Base-by-base conservation (phyloP, 345 rosid species). In the Isatis tinctoria region DNA sequence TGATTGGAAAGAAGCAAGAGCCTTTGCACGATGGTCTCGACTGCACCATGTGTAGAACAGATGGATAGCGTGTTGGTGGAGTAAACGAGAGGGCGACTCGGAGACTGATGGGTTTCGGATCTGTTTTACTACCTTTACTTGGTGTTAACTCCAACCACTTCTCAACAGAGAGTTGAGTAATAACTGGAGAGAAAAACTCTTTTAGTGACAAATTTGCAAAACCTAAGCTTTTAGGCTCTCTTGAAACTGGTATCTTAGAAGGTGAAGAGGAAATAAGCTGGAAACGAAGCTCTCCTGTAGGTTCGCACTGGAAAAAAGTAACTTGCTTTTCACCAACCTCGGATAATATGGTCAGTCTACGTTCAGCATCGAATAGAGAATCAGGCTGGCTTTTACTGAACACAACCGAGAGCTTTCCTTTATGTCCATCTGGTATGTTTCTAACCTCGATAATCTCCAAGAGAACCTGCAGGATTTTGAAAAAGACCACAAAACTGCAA, bases 271-370 rank as follows among this genome's bases (percentile, higher is more conserved):
- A 85, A 30, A 82, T 58, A 35, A 95, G 94, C 73, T 92, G 90
- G 75, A 92, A 87, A 54, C 80, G 75, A 65, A 95, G 82, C 76
- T 95, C 87, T 57, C 99, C 99, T 14, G 73, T 79, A 5, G 96
- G 85, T 73, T 95, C 97, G 84, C 99, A 92, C 16, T 81, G 88
- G 79, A 95, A 86, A 8, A 84, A 81, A 73, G 88, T 86, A 65
- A 87, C 86, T 75, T 86, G 86, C 82, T 92, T 92, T 82, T 75
- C 74, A 65, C 82, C 79, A 13, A 86, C 76, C 77, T 85, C 83
- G 2, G 97, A 90, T 32, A 78, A 72, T 52, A 94, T 85, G 18
- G 88, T 81, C 70, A 86, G 79, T 67, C 80, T 86, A 72, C 73
- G 85, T 75, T 94, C 90, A 68, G 74, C 80, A 74, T 79, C 79